These are phyloP conservation scores for Penicillium sp. DNA, from an alignment of 2,329 filamentous ascomycete genomes.

Conservation along the genomic window DNA sequence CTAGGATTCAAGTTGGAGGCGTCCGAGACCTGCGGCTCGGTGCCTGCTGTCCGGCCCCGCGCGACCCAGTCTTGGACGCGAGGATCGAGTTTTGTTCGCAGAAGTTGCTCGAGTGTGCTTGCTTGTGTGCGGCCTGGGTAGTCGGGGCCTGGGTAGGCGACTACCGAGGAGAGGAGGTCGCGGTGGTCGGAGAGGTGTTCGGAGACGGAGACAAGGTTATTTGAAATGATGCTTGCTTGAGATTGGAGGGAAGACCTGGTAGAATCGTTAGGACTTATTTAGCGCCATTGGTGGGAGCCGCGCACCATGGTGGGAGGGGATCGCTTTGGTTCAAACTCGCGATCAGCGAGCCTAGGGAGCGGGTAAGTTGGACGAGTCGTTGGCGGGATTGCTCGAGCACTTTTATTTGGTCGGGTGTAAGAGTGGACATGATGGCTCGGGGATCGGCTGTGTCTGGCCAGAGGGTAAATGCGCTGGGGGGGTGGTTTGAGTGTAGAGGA, in stretches of 20 bases:
- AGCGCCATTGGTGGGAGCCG: constrained; percentile 1
- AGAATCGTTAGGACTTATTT: neutral
- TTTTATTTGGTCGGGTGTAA: constrained; percentile 51
- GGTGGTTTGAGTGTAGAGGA: neutral
- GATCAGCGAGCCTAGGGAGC: constrained; percentile 64
- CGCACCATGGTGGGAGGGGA: constrained; percentile 66
- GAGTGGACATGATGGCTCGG: constrained; percentile 33
- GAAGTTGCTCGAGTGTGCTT: constrained; percentile 62
- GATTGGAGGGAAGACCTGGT: constrained; percentile 67
- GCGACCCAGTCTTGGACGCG: constrained; percentile 71
- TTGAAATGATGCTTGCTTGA: constrained; percentile 68
- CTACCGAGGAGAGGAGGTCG: constrained; percentile 66
- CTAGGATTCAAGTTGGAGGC: constrained; percentile 9
- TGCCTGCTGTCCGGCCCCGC: constrained; percentile 53
- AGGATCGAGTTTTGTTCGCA: constrained; percentile 82
- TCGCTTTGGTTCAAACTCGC: constrained; percentile 60
- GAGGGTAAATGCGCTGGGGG: neutral
- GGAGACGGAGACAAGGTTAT: constrained; percentile 66
- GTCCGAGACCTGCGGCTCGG: constrained; percentile 5
- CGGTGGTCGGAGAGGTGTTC: constrained; percentile 64
- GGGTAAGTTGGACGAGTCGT: constrained; percentile 66
- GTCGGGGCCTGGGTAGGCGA: constrained; percentile 72
- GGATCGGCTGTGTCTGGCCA: neutral
- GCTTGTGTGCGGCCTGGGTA: constrained; percentile 68
- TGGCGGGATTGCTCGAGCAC: constrained; percentile 69